These are phyloP conservation scores for Kondoa subrosea DNA, from an alignment of 768 basidiomycete genomes.

Conservation along the genomic window DNA sequence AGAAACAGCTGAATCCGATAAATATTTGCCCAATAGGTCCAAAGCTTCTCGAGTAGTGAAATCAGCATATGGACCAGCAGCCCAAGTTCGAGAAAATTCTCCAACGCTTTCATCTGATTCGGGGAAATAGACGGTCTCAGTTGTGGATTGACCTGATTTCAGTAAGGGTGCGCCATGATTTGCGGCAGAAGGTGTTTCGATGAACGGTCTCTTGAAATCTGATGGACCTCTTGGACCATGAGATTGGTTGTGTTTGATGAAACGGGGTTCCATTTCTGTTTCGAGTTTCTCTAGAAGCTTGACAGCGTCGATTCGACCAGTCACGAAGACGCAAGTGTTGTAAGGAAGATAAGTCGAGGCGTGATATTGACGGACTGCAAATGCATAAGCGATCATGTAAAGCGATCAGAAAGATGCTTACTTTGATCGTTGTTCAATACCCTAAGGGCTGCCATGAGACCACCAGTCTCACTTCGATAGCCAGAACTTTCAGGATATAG, in stretches of 20 bases:
- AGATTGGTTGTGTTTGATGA: conserved; percentile 57
- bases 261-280: conserved; percentile 60
- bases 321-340: conserved; percentile 73
- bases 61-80: conserved; percentile 56
- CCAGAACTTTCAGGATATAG: conserved; percentile 65
- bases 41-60: conserved; percentile 66
- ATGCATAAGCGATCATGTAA: conserved; percentile 10
- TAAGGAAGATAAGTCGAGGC: conserved; percentile 78
- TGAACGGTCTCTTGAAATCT: conserved; percentile 84
- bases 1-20: conserved; percentile 47
- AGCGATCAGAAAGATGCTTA: conserved; percentile 32
- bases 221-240: conserved; percentile 44
- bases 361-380: conserved; percentile 73
- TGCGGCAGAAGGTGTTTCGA: conserved; percentile 66
- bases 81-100: conserved; percentile 57
- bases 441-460: conserved; percentile 78
- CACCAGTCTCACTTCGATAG: conserved; percentile 92
- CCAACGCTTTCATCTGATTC: conserved; percentile 89
- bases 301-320: conserved; percentile 61
- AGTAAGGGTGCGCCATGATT: conserved; percentile 38
- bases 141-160: conserved; percentile 36
- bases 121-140: conserved; percentile 70
- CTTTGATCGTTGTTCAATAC: conserved; percentile 75
- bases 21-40: conserved; percentile 67
- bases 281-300: conserved; percentile 70